These are phyloP conservation scores for Oenanthe javanica DNA, from an alignment of 140 eudicot genomes.

Conservation along the genomic window DNA sequence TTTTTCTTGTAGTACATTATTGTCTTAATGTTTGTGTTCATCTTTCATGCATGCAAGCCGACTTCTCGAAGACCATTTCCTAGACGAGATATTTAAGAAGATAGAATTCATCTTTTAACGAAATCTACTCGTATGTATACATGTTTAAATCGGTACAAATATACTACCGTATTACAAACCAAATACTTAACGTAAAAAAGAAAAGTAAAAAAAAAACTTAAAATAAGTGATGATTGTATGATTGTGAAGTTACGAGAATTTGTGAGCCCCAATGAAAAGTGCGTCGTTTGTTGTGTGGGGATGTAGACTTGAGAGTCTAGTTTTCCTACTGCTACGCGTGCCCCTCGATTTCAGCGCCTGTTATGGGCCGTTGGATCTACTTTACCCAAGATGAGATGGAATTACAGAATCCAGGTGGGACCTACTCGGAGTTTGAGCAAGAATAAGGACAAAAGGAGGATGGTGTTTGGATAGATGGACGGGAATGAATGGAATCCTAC, in stretches of 20 bases:
- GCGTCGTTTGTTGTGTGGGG: conserved; percentile 9
- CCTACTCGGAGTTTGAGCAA: background rate
- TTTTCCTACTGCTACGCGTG: conserved; percentile 9
- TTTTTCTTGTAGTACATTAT: too few species aligned
- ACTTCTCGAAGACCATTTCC: too few species aligned
- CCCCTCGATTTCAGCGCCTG: conserved; percentile 2
- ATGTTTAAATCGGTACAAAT: too few species aligned
- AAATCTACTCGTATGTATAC: too few species aligned
- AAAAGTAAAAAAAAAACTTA: too few species aligned
- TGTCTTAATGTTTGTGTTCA: too few species aligned
- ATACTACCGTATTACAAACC: too few species aligned
- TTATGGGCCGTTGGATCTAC: conserved; percentile 18
- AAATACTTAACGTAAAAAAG: too few species aligned
- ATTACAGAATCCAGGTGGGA: background rate
- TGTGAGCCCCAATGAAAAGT: background rate
- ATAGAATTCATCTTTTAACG: too few species aligned
- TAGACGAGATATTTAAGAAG: too few species aligned
- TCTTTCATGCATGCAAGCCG: too few species aligned
- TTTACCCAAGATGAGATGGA: background rate
- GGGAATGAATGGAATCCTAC: conserved; percentile 1
- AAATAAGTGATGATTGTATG: conserved; percentile 11
- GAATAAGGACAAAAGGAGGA: background rate
- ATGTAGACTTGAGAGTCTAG: conserved; percentile 1
- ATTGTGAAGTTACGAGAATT: conserved; percentile 21
- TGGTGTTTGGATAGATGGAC: background rate